Evolutionary conservation across 2,329 filamentous ascomycete genomes (phyloP).

Genomic region (Clarireedia monteithiana): DNA sequence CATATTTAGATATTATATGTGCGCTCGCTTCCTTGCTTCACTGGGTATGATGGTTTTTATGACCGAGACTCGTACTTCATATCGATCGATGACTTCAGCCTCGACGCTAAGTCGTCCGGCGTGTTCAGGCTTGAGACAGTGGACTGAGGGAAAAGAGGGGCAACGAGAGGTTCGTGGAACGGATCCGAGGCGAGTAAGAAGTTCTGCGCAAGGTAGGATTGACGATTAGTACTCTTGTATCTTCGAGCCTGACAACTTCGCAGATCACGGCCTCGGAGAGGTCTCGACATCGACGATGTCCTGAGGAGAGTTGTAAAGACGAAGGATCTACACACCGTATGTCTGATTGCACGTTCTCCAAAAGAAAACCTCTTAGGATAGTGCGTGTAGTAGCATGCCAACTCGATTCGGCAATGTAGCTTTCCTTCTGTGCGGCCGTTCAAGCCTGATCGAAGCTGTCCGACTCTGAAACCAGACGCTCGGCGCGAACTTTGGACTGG

Average conservation of each 20-base stretch:
- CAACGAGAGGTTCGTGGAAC: not conserved
- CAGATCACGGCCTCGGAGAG: not conserved
- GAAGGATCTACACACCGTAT: constrained; percentile 7
- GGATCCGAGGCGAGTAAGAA: not conserved
- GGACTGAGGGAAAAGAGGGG: not conserved
- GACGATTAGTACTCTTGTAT: constrained; percentile 4
- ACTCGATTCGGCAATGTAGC: not conserved
- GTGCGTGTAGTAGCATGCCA: not conserved
- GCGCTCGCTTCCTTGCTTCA: constrained; percentile 3
- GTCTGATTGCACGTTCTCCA: constrained; percentile 3
- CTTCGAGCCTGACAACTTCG: not conserved
- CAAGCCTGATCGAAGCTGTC: constrained; percentile 4
- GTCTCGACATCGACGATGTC: not conserved
- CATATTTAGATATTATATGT: not conserved
- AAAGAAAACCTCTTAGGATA: constrained; percentile 1
- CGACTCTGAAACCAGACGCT: constrained; percentile 6
- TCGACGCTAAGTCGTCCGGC: not conserved
- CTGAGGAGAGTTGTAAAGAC: not conserved
- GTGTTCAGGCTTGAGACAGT: not conserved
- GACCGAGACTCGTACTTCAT: constrained; percentile 5
- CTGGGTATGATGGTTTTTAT: constrained; percentile 2
- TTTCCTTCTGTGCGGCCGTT: not conserved
- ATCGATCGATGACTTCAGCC: constrained; percentile 8
- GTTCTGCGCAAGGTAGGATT: not conserved
- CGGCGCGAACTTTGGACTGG: not conserved